Base-by-base conservation (phyloP, 768 basidiomycete genomes). In the Mycena epipterygia region DNA sequence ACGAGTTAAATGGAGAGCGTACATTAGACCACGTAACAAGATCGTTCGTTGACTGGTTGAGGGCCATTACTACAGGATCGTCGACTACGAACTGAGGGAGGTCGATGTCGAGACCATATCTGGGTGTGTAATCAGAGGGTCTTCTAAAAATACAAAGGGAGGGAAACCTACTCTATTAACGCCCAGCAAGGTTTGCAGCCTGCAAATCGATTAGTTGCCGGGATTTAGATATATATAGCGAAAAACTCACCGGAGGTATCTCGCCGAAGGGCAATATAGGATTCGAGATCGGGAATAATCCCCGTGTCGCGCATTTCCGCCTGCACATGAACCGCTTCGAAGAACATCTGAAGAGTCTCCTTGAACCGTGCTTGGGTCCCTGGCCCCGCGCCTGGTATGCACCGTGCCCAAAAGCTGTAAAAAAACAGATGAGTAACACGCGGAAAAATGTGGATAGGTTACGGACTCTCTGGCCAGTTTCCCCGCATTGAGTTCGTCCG, bases 11-110 rank as follows among this genome's bases (percentile, higher is more conserved):
- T 11, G 25, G 29, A n/a, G 49, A 57, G 76, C 89, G 75, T 79
- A 93, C 93, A 76, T 95, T 95, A 23, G 93, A 93, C 92, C 92
- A 93, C n/a, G 92, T 89, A 62, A 94, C 91, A 62, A 94, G 84
- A 73, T 94, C 93, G 67, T 94, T 94, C 23, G 93, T 85, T 23
- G 88, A 86, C 75, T 93, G 88, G 57, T 89, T 89, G 62, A 95
- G 84, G 61, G 86, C 85, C 63, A 78, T 80, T 27, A 95, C 86
- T 61, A 88, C 76, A 3, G 90, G 91, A 76, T 94, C 87, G 17
- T 90, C 87, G 77, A 89, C 88, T 37, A 94, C 91, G 68, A 82
- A 87, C 73, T 93, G 90, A 1, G 93, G 93, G 29, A 94, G 84
- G 68, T 91, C 88, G 63, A 94, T 88, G 72, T 88, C 86, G 61